Percentiles rank a stretch among this genome's conserved stretches.
Evolutionary conservation across 495 filamentous ascomycete genomes (phyloP).

Genomic region (Achaetomiella virescens): DNA sequence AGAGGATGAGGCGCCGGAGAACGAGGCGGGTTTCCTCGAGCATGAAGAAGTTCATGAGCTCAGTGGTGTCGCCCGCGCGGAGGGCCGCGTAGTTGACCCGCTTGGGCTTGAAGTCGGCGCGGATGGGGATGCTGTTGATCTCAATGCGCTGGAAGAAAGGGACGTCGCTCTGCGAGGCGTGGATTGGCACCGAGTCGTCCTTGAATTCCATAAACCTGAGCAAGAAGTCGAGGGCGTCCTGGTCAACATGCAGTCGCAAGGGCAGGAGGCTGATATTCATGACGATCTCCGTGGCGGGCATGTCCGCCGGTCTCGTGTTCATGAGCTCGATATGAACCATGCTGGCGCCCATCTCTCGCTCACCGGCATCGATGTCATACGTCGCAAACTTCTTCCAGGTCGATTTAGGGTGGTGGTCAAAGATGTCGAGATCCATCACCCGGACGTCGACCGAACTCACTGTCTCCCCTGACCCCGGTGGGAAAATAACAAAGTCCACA

Average conservation of each 20-base stretch:
- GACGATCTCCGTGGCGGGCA: slow-evolving; percentile 86
- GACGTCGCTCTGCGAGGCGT: slow-evolving; percentile 56
- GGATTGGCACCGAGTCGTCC: slow-evolving; percentile 57
- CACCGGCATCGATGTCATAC: slow-evolving; percentile 79
- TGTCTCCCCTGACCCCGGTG: slow-evolving; percentile 68
- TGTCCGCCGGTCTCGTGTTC: slow-evolving; percentile 76
- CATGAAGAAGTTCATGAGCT: slow-evolving; percentile 98
- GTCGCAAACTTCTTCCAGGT: slow-evolving; percentile 98
- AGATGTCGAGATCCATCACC: slow-evolving; percentile 77
- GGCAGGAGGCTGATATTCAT: slow-evolving; percentile 80
- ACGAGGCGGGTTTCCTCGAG: slow-evolving; percentile 85
- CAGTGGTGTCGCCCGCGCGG: slow-evolving; percentile 94
- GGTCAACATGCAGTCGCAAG: slow-evolving; percentile 88
- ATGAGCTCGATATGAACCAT: slow-evolving; percentile 88
- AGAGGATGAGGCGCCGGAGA: slow-evolving; percentile 81
- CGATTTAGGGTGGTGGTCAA: slow-evolving; percentile 89
- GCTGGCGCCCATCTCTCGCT: slow-evolving; percentile 72
- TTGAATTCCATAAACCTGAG: slow-evolving; percentile 97
- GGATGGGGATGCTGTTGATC: slow-evolving; percentile 73
- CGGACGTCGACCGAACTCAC: slow-evolving; percentile 80
- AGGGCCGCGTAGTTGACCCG: slow-evolving; percentile 90
- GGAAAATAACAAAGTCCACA: slow-evolving; percentile 77
- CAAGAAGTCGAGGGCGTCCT: slow-evolving; percentile 96
- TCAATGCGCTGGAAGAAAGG: slow-evolving; percentile 90
- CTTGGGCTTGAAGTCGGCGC: slow-evolving; percentile 96